Base-by-base conservation (phyloP, 2,329 filamentous ascomycete species). In the Diaporthe citri region DNA sequence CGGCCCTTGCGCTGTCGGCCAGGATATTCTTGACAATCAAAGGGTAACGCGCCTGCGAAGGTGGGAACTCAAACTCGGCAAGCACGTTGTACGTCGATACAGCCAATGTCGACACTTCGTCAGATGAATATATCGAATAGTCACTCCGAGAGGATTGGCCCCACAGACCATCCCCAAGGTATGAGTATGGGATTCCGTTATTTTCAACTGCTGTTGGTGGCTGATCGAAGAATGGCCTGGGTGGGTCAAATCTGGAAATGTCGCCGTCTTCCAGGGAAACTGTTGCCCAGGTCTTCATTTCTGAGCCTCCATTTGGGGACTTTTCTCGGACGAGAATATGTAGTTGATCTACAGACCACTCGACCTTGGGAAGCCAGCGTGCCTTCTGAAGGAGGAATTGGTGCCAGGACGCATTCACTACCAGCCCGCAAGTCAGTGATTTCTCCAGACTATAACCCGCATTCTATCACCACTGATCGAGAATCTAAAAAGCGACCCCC, bases 271-370 rank as follows among this genome's bases (percentile, higher is more conserved):
- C 60, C 20, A 83, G 78, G 52, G 86, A 80, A 28, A 93, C 83
- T 2, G 82, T 84, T 2, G 87, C 88, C 90, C 90, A 92, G 31
- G 89, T 78, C 55, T 83, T 87, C 92, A 93, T 93, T 56, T 84
- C 76, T 9, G 80, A 79, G 8, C 80, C 80, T 67, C 76, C 81
- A 74, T 77, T 79, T 52, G 76, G 79, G 60, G 77, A 79, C 59
- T 79, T 82, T 75, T 89, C 87, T 25, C 90, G 87, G 60, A 89
- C 80, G 60, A 93, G 82, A 31, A 93, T 85, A 56, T 86, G 86
- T 46, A 93, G 81, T 43, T 87, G 83, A 2, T 82, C 80, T 6
- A 87, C 83, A 3, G 84, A 79, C 87, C 91, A 93, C 9, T 84
- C 78, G 2, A 91, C 31, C 0, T 81, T 76, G 0, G 88, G 86